Conservation (phyloP, 768 basidiomycete species). For the Sporobolomyces roseus region DNA sequence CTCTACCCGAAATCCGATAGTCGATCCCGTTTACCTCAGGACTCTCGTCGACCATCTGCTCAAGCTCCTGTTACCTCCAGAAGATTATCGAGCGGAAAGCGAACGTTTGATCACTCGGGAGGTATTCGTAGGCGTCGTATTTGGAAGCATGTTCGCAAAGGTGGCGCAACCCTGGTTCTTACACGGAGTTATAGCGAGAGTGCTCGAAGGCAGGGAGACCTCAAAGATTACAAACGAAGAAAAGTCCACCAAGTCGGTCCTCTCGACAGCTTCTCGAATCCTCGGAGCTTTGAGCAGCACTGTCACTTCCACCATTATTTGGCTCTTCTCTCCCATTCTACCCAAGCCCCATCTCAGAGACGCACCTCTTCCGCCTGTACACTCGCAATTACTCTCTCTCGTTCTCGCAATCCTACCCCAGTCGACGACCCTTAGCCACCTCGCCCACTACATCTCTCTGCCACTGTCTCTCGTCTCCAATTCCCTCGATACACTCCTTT, state of each 20-base stretch:
- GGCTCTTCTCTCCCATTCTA: constrained; percentile 63
- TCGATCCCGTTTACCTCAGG: constrained; percentile 70
- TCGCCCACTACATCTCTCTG: constrained; percentile 53
- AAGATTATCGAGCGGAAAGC: constrained; percentile 71
- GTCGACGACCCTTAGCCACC: constrained; percentile 54
- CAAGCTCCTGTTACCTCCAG: constrained; percentile 64
- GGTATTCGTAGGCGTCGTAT: constrained; percentile 69
- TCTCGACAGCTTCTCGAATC: constrained; percentile 63
- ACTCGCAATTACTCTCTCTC: constrained; percentile 9
- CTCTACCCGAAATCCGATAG: constrained; percentile 29
- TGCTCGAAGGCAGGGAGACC: constrained; percentile 53
- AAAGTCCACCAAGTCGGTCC: constrained; percentile 46
- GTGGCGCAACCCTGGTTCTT: constrained; percentile 89
- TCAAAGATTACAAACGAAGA: background rate
- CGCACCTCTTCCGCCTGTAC: constrained; percentile 46
- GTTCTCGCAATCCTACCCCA: constrained; percentile 50
- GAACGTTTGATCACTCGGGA: constrained; percentile 83
- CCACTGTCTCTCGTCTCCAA: constrained; percentile 54
- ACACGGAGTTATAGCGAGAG: constrained; percentile 63
- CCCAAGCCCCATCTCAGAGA: constrained; percentile 56
- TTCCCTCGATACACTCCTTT: constrained; percentile 64
- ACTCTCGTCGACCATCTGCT: constrained; percentile 74
- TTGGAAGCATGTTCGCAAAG: constrained; percentile 58
- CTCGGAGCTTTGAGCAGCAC: constrained; percentile 56
- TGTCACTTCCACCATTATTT: too few relatives aligned